phyloP scores from a whole-genome alignment of 1,284 basidiomycete genomes.

The Ceratobasidium sp. region DNA sequence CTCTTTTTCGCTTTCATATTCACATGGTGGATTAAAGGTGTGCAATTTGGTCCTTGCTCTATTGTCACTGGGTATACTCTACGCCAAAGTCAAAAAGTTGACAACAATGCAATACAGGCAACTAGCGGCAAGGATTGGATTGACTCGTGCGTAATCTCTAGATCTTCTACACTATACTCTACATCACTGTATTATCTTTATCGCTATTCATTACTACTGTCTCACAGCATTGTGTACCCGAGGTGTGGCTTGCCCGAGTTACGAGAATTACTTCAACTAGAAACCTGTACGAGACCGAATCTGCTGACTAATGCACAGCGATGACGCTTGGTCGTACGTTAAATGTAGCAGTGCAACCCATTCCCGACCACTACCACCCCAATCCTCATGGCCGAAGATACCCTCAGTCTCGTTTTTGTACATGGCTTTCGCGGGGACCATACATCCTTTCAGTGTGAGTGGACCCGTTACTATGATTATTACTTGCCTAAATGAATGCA shows the following conservation, averaged over 20 bases:
- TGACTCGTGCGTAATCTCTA: conserved; percentile 34
- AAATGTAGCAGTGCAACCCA: not conserved
- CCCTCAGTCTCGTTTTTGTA: conserved; percentile 60
- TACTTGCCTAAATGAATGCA: not conserved
- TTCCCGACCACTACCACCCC: not conserved
- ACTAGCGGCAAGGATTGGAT: conserved; percentile 82
- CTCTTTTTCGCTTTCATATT: not conserved
- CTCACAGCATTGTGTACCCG: not conserved
- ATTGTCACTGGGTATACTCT: conserved; percentile 68
- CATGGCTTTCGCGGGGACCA: conserved; percentile 61
- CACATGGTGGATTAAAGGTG: conserved; percentile 47
- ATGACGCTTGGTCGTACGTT: not conserved
- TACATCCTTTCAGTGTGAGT: conserved; percentile 49
- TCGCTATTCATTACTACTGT: conserved; percentile 6
- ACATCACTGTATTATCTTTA: conserved; percentile 20
- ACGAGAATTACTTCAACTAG: not conserved
- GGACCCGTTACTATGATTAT: not conserved
- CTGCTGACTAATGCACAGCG: conserved; percentile 11
- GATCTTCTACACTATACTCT: not conserved
- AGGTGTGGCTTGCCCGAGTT: not conserved
- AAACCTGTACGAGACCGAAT: not conserved
- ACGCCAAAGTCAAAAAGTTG: conserved; percentile 71
- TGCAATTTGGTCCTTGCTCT: conserved; percentile 76
- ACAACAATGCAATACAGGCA: conserved; percentile 77
- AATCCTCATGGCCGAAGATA: not conserved